A percentile compares a stretch with the other conserved stretches of the same genome.
phyloP scores from a whole-genome alignment of 2,329 filamentous ascomycete species.

The Fusarium musae region DNA sequence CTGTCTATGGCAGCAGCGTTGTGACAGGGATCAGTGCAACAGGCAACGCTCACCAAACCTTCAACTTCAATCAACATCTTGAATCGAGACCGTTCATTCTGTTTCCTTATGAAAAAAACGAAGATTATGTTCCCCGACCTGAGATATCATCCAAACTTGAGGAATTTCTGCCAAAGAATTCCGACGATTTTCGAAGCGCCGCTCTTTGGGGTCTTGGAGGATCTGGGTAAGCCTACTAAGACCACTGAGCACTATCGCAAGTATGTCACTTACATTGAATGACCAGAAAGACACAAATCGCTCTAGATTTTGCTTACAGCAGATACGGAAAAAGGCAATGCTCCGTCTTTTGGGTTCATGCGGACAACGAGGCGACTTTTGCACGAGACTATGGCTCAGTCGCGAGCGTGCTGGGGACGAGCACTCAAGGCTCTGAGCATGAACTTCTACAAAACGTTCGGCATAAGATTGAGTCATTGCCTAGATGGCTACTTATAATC shows the following conservation, averaged over 20 bases:
- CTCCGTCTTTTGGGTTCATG: slow-evolving; percentile 53
- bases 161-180: not conserved
- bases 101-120: slow-evolving; percentile 30
- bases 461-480: slow-evolving; percentile 23
- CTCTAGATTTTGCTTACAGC: slow-evolving; percentile 49
- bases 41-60: not conserved
- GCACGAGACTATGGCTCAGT: slow-evolving; percentile 47
- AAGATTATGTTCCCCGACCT: slow-evolving; percentile 10
- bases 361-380: slow-evolving; percentile 48
- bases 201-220: slow-evolving; percentile 32
- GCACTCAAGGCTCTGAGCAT: slow-evolving; percentile 25
- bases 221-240: slow-evolving; percentile 14
- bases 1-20: not conserved
- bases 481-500: slow-evolving; percentile 47
- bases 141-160: not conserved
- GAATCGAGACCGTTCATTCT: not conserved
- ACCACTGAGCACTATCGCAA: not conserved
- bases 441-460: slow-evolving; percentile 36
- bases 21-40: not conserved
- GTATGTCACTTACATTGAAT: not conserved
- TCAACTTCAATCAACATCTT: not conserved
- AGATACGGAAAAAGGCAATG: slow-evolving; percentile 34
- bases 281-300: slow-evolving; percentile 52
- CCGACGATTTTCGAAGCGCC: not conserved
- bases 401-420: slow-evolving; percentile 41